These are phyloP conservation scores for Strobilomyces confusus DNA, from an alignment of 768 basidiomycete genomes.

Conservation along the genomic window DNA sequence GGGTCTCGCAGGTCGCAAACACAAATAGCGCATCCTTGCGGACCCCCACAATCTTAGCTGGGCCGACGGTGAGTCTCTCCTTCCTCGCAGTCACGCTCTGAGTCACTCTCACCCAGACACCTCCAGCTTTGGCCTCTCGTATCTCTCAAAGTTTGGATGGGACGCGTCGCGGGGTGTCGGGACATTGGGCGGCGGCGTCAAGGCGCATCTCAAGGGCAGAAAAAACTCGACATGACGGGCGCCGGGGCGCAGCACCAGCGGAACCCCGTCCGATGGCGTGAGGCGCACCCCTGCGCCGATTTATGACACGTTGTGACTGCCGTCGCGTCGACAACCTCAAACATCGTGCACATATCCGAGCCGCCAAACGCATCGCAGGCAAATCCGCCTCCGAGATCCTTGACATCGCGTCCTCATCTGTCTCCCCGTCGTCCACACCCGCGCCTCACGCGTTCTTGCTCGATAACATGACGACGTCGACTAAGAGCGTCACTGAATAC, in stretches of 20 bases:
- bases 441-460: conserved; percentile 23
- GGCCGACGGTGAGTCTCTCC: conserved; percentile 63
- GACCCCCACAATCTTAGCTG: conserved; percentile 82
- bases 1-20: conserved; percentile 76
- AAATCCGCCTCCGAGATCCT: conserved; percentile 82
- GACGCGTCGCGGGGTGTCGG: conserved; percentile 74
- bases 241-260: conserved; percentile 71
- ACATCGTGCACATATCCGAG: conserved; percentile 81
- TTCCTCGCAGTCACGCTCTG: background rate
- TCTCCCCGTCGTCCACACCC: conserved; percentile 22
- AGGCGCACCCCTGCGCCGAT: conserved; percentile 4
- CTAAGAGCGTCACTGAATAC: conserved; percentile 81
- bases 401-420: conserved; percentile 55
- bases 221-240: conserved; percentile 84
- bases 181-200: conserved; percentile 63
- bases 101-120: conserved; percentile 54
- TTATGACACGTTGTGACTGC: background rate
- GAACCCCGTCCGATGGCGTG: conserved; percentile 32
- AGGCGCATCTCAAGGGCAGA: conserved; percentile 66
- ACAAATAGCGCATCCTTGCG: conserved; percentile 72
- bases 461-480: conserved; percentile 63
- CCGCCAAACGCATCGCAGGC: conserved; percentile 71
- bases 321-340: conserved; percentile 34
- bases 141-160: conserved; percentile 87
- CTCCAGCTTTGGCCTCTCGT: conserved; percentile 74